These are phyloP conservation scores for Paraconiothyrium brasiliense DNA, from an alignment of 2,329 filamentous ascomycete species.

Conservation along the genomic window DNA sequence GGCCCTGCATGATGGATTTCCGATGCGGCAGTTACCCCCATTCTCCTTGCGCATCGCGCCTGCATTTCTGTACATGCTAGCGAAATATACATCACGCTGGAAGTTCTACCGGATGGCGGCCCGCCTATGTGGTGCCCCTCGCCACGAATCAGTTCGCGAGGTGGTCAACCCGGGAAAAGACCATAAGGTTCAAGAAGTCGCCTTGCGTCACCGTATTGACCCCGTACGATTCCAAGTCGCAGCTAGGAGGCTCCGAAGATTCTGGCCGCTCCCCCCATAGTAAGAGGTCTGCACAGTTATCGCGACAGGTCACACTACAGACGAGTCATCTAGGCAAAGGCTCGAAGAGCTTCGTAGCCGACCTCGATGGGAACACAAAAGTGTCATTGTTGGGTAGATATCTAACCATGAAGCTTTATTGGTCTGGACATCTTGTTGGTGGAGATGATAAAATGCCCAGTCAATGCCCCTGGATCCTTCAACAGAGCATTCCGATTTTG, in stretches of 20 bases:
- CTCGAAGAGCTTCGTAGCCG: background rate
- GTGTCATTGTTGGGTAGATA: background rate
- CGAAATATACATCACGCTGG: background rate
- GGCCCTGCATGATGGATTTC: slow-evolving; percentile 1
- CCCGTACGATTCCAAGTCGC: background rate
- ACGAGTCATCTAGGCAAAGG: background rate
- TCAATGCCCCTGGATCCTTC: background rate
- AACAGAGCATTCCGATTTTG: background rate
- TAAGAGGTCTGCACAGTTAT: background rate
- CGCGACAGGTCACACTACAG: background rate
- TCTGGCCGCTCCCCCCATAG: slow-evolving; percentile 6
- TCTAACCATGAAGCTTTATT: too few relatives aligned
- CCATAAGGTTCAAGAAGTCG: slow-evolving; percentile 4
- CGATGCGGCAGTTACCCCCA: background rate
- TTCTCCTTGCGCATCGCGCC: background rate
- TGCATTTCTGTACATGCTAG: slow-evolving; percentile 3
- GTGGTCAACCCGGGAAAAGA: background rate
- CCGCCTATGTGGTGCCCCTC: background rate
- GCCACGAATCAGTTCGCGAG: background rate
- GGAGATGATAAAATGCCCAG: too few relatives aligned
- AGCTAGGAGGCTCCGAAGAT: background rate
- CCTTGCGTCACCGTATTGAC: slow-evolving; percentile 3
- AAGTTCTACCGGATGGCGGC: background rate
- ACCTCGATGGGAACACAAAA: background rate
- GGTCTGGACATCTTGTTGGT: too few relatives aligned